Percentiles rank a stretch among this genome's conserved stretches.
Evolutionary conservation across 2,329 filamentous ascomycete genomes (phyloP).

Genomic region (Tricladium varicosporioides): DNA sequence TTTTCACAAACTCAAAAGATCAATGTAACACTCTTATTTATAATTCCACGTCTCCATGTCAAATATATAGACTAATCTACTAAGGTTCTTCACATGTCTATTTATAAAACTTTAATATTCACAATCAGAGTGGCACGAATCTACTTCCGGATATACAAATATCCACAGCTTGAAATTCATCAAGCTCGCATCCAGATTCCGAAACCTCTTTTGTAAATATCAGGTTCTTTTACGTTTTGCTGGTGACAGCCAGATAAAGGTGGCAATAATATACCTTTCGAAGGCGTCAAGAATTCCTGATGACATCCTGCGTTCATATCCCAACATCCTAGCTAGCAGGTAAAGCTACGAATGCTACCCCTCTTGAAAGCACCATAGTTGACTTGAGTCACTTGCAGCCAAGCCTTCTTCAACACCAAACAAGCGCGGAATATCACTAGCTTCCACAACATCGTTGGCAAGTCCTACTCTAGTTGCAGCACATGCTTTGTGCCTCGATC

Average conservation of each 20-base stretch:
- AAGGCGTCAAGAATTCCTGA: too few relatives aligned
- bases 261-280: too few relatives aligned
- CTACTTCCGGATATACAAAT: conserved; percentile 11
- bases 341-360: neutral
- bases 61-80: neutral
- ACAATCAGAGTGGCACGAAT: conserved; percentile 12
- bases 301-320: neutral
- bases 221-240: too few relatives aligned
- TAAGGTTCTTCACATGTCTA: conserved; percentile 2
- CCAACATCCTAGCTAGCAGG: neutral
- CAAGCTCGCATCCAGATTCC: conserved; percentile 4
- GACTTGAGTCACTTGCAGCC: conserved; percentile 15
- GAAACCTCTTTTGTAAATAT: neutral
- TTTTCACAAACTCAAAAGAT: neutral
- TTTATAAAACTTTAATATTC: conserved; percentile 14
- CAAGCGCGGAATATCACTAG: neutral
- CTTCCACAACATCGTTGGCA: conserved; percentile 12
- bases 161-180: neutral
- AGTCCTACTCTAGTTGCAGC: conserved; percentile 29
- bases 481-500: conserved; percentile 25
- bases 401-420: neutral
- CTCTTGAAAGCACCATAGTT: conserved; percentile 13
- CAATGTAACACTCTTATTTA: neutral
- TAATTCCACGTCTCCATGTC: conserved; percentile 1
- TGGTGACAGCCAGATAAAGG: too few relatives aligned